phyloP scores from a whole-genome alignment of 2,329 filamentous ascomycete genomes.

The Eutypella sp. region DNA sequence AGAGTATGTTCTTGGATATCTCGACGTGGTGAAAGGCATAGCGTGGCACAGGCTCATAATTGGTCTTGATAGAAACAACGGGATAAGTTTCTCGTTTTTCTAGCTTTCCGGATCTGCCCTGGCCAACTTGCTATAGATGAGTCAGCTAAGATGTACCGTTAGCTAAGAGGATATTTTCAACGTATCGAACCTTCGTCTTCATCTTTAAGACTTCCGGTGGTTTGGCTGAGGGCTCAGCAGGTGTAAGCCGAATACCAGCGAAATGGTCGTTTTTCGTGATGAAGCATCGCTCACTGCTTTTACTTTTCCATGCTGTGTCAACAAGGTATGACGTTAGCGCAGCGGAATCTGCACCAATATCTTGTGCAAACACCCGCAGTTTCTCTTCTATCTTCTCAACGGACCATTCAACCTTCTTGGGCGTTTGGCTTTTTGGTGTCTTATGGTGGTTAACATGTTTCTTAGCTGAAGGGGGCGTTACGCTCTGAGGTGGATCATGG shows the following conservation, averaged over 20 bases:
- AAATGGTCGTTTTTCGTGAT: constrained; percentile 44
- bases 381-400: constrained; percentile 36
- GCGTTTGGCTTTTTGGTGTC: constrained; percentile 28
- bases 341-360: constrained; percentile 42
- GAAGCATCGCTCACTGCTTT: constrained; percentile 34
- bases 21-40: constrained; percentile 58
- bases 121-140: constrained; percentile 34
- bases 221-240: constrained; percentile 24
- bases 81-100: constrained; percentile 39
- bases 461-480: constrained; percentile 11
- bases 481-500: constrained; percentile 9
- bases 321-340: constrained; percentile 38
- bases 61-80: constrained; percentile 43
- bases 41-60: constrained; percentile 48
- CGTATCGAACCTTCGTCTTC: constrained; percentile 43
- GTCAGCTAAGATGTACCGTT: constrained; percentile 4
- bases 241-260: constrained; percentile 34
- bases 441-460: constrained; percentile 17
- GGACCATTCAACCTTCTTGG: constrained; percentile 36
- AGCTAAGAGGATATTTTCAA: background rate
- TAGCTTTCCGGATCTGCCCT: constrained; percentile 33
- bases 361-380: constrained; percentile 35
- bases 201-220: constrained; percentile 40
- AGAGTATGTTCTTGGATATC: constrained; percentile 54
- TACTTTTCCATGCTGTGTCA: constrained; percentile 38